A percentile compares a stretch with the other conserved stretches of the same genome.
Evolutionary conservation across 495 filamentous ascomycete genomes (phyloP).

Genomic region (Poronia punctata): DNA sequence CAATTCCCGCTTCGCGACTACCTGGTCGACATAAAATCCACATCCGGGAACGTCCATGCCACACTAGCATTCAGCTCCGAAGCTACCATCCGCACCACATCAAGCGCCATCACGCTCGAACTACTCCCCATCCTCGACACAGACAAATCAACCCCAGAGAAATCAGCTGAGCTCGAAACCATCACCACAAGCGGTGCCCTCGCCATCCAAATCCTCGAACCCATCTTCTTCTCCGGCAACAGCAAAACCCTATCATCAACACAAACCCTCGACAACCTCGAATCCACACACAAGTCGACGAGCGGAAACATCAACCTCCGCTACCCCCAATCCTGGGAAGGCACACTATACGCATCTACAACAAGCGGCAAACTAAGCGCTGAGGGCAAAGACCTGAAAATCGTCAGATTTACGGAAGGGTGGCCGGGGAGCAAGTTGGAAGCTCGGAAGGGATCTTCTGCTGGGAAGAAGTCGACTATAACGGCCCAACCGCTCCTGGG

Average conservation of each 20-base stretch:
- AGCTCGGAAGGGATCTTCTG: constrained; percentile 30
- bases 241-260: not conserved
- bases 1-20: constrained; percentile 36
- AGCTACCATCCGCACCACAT: constrained; percentile 18
- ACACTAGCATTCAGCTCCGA: constrained; percentile 23
- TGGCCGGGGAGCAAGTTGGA: constrained; percentile 28
- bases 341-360: constrained; percentile 21
- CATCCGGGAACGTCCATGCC: constrained; percentile 25
- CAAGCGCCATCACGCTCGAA: constrained; percentile 22
- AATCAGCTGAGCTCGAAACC: constrained; percentile 18
- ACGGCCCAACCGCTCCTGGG: constrained; percentile 21
- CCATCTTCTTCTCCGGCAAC: constrained; percentile 23
- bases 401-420: constrained; percentile 17
- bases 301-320: constrained; percentile 27
- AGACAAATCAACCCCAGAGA: not conserved
- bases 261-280: constrained; percentile 19
- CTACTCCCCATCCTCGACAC: constrained; percentile 31
- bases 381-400: constrained; percentile 26
- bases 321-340: constrained; percentile 38
- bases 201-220: constrained; percentile 25
- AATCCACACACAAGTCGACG: constrained; percentile 24
- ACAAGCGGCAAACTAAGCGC: constrained; percentile 24
- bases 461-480: constrained; percentile 18
- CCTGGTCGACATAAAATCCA: constrained; percentile 30
- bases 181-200: constrained; percentile 28